Evolutionary conservation across 2,329 filamentous ascomycete species (phyloP).

Genomic region (Neurospora sp.): DNA sequence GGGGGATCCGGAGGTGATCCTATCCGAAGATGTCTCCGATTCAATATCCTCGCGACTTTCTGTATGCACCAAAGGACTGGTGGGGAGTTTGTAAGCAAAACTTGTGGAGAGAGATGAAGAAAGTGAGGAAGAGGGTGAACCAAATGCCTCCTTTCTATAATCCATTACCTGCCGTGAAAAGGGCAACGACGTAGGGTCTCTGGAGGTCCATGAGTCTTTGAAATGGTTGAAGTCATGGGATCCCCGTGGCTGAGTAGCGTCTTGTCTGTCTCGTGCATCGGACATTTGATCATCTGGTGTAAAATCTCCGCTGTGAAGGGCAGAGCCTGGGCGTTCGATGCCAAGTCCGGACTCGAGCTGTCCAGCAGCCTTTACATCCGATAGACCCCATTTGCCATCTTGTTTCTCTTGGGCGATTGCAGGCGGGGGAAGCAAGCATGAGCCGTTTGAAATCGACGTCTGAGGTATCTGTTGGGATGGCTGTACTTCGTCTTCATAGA

Average conservation of each 20-base stretch:
- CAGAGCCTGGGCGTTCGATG: conserved; percentile 76
- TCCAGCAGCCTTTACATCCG: conserved; percentile 25
- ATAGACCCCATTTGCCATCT: conserved; percentile 21
- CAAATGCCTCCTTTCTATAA: conserved; percentile 27
- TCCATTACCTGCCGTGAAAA: conserved; percentile 27
- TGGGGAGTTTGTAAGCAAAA: conserved; percentile 80
- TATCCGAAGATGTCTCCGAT: conserved; percentile 29
- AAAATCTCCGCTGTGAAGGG: conserved; percentile 59
- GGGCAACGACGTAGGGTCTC: conserved; percentile 38
- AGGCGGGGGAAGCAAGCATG: conserved; percentile 34
- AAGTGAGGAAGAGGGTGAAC: conserved; percentile 46
- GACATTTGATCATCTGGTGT: conserved; percentile 33
- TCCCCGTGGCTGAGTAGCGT: conserved; percentile 3
- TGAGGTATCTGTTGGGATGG: conserved; percentile 29
- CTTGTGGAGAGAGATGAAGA: conserved; percentile 67
- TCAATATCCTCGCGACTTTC: conserved; percentile 68
- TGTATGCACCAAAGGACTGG: conserved; percentile 84
- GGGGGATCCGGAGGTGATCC: conserved; percentile 32
- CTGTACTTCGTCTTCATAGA: conserved; percentile 23
- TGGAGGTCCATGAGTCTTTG: conserved; percentile 8
- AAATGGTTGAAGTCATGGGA: conserved; percentile 6
- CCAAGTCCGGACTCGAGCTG: conserved; percentile 45
- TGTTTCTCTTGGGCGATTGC: conserved; percentile 39
- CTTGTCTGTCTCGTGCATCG: conserved; percentile 14
- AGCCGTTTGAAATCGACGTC: conserved; percentile 25